Evolutionary conservation across 495 filamentous ascomycete genomes (phyloP).

Genomic region (Bacidia rubella): DNA sequence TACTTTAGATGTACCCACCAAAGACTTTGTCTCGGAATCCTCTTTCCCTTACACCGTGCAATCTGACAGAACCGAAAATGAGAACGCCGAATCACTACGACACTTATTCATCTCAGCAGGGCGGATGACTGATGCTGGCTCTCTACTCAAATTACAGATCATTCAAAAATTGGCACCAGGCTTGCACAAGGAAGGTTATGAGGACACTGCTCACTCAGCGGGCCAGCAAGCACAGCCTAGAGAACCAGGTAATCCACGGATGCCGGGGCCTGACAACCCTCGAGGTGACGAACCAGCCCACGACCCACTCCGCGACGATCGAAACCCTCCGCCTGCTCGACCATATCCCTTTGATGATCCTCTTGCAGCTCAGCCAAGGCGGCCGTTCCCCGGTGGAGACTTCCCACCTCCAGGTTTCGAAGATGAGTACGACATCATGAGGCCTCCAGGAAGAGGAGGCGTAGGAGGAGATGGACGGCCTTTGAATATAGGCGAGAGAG

Average conservation of each 20-base stretch:
- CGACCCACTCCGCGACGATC: slow-evolving; percentile 41
- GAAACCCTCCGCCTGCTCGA: slow-evolving; percentile 42
- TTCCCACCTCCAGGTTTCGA: slow-evolving; percentile 84
- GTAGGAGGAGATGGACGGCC: slow-evolving; percentile 38
- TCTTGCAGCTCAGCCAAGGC: slow-evolving; percentile 44
- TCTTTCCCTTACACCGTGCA: slow-evolving; percentile 36
- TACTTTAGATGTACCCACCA: slow-evolving; percentile 57
- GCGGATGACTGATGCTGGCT: slow-evolving; percentile 53
- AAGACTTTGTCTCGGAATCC: slow-evolving; percentile 60
- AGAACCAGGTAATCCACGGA: slow-evolving; percentile 1
- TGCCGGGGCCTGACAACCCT: slow-evolving; percentile 19
- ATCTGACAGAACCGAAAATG: slow-evolving; percentile 9
- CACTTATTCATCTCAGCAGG: slow-evolving; percentile 60
- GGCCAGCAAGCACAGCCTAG: background rate
- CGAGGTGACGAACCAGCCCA: slow-evolving; percentile 25
- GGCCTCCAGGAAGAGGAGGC: slow-evolving; percentile 41
- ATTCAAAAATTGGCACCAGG: slow-evolving; percentile 68
- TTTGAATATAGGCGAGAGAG: slow-evolving; percentile 62
- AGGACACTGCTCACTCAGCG: slow-evolving; percentile 33
- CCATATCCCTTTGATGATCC: slow-evolving; percentile 59
- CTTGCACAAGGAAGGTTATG: slow-evolving; percentile 62
- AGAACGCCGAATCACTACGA: slow-evolving; percentile 33
- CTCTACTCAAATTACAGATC: slow-evolving; percentile 56
- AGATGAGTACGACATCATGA: slow-evolving; percentile 77
- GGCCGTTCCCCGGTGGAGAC: slow-evolving; percentile 58